Conservation (phyloP, 805 yeast genomes). For the Spencermartinsiella europaea region DNA sequence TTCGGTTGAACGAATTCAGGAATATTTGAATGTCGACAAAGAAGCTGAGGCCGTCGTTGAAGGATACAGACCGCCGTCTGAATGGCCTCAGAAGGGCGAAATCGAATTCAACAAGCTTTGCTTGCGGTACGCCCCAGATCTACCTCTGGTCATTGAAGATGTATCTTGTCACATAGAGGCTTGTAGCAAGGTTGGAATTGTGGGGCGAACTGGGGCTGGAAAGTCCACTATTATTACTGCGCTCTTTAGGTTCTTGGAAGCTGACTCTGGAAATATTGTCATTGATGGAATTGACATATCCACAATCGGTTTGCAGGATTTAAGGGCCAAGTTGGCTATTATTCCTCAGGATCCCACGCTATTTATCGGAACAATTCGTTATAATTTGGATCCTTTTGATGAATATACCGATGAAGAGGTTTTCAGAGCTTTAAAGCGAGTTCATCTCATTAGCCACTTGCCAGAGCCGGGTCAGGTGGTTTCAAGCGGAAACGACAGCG, state of each 20-base stretch:
- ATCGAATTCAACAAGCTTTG: constrained; percentile 71
- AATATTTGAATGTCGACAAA: constrained; percentile 88
- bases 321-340: constrained; percentile 59
- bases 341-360: constrained; percentile 80
- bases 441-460: constrained; percentile 45
- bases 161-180: constrained; percentile 77
- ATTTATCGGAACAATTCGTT: constrained; percentile 63
- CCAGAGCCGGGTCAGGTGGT: constrained; percentile 19
- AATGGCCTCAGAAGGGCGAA: constrained; percentile 82
- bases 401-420: constrained; percentile 51
- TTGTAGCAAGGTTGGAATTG: constrained; percentile 81
- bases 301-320: constrained; percentile 52
- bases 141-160: constrained; percentile 81
- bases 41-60: constrained; percentile 61
- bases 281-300: constrained; percentile 65
- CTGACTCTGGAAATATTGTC: constrained; percentile 48
- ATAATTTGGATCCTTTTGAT: constrained; percentile 65
- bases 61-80: constrained; percentile 51
- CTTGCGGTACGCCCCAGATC: constrained; percentile 75
- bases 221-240: constrained; percentile 95
- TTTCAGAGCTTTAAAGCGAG: constrained; percentile 56
- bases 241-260: constrained; percentile 58
- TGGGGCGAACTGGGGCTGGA: constrained; percentile 98
- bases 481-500: not conserved
- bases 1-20: constrained; percentile 90